Percentiles rank a stretch among this genome's conserved stretches.
Evolutionary conservation across 2,329 filamentous ascomycete species (phyloP).

Genomic region (Diaporthe sp.): DNA sequence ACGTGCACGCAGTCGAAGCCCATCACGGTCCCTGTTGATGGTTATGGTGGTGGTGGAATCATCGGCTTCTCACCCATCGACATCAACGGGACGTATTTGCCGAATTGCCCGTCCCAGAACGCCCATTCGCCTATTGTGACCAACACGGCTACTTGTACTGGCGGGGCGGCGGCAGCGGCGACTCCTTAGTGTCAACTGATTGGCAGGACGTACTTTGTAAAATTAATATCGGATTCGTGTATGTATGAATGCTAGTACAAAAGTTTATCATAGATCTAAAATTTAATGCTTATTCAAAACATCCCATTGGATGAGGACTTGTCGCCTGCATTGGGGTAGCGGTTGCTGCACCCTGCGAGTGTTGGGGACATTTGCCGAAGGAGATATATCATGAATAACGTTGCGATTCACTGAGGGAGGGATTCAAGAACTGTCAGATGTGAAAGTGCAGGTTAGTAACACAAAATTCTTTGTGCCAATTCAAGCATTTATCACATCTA

Average conservation of each 20-base stretch:
- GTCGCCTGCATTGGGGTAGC: too few relatives aligned
- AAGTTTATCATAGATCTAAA: background rate
- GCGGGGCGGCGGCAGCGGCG: background rate
- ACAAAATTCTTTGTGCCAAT: too few relatives aligned
- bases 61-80: background rate
- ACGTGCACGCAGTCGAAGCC: conserved; percentile 16
- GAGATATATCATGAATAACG: too few relatives aligned
- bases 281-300: background rate
- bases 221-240: background rate
- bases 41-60: background rate
- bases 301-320: background rate
- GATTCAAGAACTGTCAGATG: too few relatives aligned
- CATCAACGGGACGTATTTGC: background rate
- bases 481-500: too few relatives aligned
- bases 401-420: too few relatives aligned
- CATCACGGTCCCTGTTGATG: background rate
- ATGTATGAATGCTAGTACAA: background rate
- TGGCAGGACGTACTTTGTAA: background rate
- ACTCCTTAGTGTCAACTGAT: background rate
- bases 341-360: too few relatives aligned
- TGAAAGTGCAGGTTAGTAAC: too few relatives aligned
- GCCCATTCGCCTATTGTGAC: conserved; percentile 3
- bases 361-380: too few relatives aligned
- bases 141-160: conserved; percentile 5
- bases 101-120: background rate